Evolutionary conservation across 2,329 filamentous ascomycete species (phyloP), one percentile per base, ranked within the genome.

Genomic region (Xylariaceae sp.): DNA sequence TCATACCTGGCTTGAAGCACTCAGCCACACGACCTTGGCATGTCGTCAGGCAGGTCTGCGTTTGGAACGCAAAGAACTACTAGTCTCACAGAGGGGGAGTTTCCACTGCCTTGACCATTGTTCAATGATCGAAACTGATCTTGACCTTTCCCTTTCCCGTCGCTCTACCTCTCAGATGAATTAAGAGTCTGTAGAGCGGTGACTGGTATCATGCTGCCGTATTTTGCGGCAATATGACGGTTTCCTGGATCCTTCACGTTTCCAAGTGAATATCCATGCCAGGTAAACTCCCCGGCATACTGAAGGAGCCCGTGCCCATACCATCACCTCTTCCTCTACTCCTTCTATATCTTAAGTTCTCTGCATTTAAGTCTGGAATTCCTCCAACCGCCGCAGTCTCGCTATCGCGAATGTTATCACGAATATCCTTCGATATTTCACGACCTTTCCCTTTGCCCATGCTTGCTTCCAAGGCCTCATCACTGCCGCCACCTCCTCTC

Each of bases 401-500:
- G 5, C 70, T 68, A 33, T 71, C 68, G 34, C 72, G 67, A 11
- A 71, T 67, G 48, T 80, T 77, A 11, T 77, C 75, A 41, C 72
- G 69, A 34, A 75, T 46, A 39, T 80, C 76, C 25, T 70, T 71
- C 16, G 69, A 67, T 12, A 73, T 61, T 23, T 82, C 79, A 37
- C 74, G 76, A 16, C 78, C 75, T 58, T 76, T 80, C 5, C 69
- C 66, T 40, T 77, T 74, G 36, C 75, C 68, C n/a, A 75, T 65
- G 7, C 77, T 77, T 29, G 75, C 75, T 5, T 72, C 66, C 22
- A 75, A 65, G 3, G 67, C 66, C 19, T 85, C 82, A 17, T 84
- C 83, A 1, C 84, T 85, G 4, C 86, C 87, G 21, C 43, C 37
- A 4, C 44, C 44, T 14, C 44, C 54, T 12, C 88, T 72, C 0